A percentile compares a stretch with the other conserved stretches of the same genome.
phyloP scores from a whole-genome alignment of 2,329 filamentous ascomycete species.

The Ophiostoma perfectum region DNA sequence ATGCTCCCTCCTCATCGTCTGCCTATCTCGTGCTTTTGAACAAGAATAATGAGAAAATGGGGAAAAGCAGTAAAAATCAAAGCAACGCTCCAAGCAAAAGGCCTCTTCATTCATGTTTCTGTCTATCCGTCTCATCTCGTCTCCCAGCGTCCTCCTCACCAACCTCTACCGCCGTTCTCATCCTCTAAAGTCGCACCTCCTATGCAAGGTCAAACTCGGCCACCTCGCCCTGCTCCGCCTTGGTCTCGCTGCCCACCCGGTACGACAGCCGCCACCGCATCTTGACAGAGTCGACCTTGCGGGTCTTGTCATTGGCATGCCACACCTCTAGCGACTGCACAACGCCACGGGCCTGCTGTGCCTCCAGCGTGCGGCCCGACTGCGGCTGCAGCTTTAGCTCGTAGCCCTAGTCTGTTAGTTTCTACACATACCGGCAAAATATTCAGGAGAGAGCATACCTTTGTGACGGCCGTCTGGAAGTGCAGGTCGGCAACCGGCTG shows the following conservation, averaged over 20 bases:
- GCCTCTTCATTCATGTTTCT: not conserved
- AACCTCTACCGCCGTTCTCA: too few relatives aligned
- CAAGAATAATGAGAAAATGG: slow-evolving; percentile 3
- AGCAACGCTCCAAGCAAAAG: not conserved
- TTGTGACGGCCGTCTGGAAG: slow-evolving; percentile 89
- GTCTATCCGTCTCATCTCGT: not conserved
- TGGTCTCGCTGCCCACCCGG: slow-evolving; percentile 56
- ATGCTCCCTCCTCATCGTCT: not conserved
- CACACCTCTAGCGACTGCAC: slow-evolving; percentile 72
- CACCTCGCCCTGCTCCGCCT: slow-evolving; percentile 81
- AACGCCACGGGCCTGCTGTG: slow-evolving; percentile 68
- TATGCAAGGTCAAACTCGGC: slow-evolving; percentile 69
- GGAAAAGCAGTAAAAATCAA: not conserved
- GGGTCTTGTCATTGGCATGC: slow-evolving; percentile 61
- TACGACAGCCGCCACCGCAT: slow-evolving; percentile 87
- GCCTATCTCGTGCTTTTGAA: not conserved
- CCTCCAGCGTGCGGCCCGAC: slow-evolving; percentile 67
- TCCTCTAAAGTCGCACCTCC: not conserved
- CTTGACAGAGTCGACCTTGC: slow-evolving; percentile 75
- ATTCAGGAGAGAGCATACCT: slow-evolving; percentile 32
- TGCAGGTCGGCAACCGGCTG: slow-evolving; percentile 72
- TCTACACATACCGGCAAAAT: too few relatives aligned
- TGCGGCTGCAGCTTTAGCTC: slow-evolving; percentile 79
- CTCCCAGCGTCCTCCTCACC: not conserved
- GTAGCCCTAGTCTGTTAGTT: slow-evolving; percentile 50